Evolutionary conservation across 805 yeast genomes (phyloP), one percentile per base, ranked within the genome.

Genomic region (Starmerella bacillaris): DNA sequence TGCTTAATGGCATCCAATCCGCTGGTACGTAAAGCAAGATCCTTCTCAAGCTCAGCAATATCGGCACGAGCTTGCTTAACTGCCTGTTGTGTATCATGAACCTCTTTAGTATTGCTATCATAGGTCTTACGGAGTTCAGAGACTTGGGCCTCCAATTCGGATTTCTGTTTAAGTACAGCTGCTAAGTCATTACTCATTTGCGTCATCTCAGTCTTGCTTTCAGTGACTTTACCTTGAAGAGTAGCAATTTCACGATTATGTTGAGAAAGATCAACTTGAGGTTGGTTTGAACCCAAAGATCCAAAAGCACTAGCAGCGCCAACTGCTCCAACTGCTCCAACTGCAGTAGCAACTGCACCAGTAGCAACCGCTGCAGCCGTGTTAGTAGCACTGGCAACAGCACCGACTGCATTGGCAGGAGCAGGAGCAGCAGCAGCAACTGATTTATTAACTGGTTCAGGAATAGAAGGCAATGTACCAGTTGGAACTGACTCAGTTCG

Each of bases 71-170:
- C 64, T 36, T 74, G 77, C 31, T 58, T 55, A 38, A 68, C 59
- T 31, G 67, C 64, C 9, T 64, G 55, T 54, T 83, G 86, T 27
- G 79, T 77, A 41, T 73, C 70, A 40, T 71, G 71, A 20, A 78
- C 82, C 51, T 75, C 79, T 42, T 69, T 64, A 5, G 75, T 78
- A 53, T 86, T 94, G 38, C 68, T 68, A 26, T 82, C 84, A 50
- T 83, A 83, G 6, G 78, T 68, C 0, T 69, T 60, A 46, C 79
- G 68, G 47, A 84, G 63, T 38, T 65, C 67, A 18, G 64, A 55
- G 43, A 89, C 64, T 56, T 79, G 79, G n/a, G 63, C 50, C 48
- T 78, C 78, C 40, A 83, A 77, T 12, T 77, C 79, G 32, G 65
- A 63, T 54, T 82, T 83, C 38, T 72, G 64, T 20, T 64, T 62